phyloP scores from a whole-genome alignment of 2,329 filamentous ascomycete genomes.

The Stagonosporopsis rhizophila region DNA sequence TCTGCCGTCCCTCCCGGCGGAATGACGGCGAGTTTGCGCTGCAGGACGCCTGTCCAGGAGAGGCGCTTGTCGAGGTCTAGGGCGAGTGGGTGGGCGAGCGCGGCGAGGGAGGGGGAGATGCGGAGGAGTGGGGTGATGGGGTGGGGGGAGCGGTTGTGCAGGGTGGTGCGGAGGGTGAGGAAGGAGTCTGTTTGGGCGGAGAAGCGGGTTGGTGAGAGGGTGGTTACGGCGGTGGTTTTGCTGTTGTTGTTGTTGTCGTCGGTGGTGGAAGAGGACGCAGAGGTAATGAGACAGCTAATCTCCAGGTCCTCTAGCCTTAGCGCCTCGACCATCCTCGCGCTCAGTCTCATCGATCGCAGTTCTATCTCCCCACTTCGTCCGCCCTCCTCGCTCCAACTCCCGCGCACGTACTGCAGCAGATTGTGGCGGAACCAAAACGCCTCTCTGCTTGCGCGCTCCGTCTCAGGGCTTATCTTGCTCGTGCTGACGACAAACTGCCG shows the following conservation, averaged over 20 bases:
- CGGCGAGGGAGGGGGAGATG: slow-evolving; percentile 76
- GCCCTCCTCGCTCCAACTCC: slow-evolving; percentile 70
- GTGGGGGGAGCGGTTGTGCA: slow-evolving; percentile 75
- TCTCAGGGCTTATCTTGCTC: slow-evolving; percentile 78
- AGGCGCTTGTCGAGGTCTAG: slow-evolving; percentile 84
- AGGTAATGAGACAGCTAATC: slow-evolving; percentile 49
- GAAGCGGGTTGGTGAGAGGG: slow-evolving; percentile 57
- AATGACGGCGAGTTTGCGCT: slow-evolving; percentile 73
- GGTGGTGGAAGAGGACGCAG: neutral
- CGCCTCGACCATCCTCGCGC: slow-evolving; percentile 79
- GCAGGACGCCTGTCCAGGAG: slow-evolving; percentile 83
- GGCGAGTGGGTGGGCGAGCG: slow-evolving; percentile 74
- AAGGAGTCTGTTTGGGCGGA: slow-evolving; percentile 66
- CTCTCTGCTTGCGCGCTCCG: slow-evolving; percentile 78
- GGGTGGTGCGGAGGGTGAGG: slow-evolving; percentile 70
- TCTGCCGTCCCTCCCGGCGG: slow-evolving; percentile 65
- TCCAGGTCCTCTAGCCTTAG: slow-evolving; percentile 78
- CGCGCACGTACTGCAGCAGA: slow-evolving; percentile 73
- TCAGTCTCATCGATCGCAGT: slow-evolving; percentile 76
- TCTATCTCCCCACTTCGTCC: slow-evolving; percentile 73
- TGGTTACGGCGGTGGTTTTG: slow-evolving; percentile 30
- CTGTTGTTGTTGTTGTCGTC: too few relatives aligned
- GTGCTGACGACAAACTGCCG: slow-evolving; percentile 92
- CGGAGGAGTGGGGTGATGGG: slow-evolving; percentile 76
- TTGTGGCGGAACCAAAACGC: slow-evolving; percentile 91